Percentiles rank a stretch among this genome's conserved stretches.
These are phyloP conservation scores for Metschnikowia lunata DNA, from an alignment of 805 yeast genomes.

Conservation along the genomic window DNA sequence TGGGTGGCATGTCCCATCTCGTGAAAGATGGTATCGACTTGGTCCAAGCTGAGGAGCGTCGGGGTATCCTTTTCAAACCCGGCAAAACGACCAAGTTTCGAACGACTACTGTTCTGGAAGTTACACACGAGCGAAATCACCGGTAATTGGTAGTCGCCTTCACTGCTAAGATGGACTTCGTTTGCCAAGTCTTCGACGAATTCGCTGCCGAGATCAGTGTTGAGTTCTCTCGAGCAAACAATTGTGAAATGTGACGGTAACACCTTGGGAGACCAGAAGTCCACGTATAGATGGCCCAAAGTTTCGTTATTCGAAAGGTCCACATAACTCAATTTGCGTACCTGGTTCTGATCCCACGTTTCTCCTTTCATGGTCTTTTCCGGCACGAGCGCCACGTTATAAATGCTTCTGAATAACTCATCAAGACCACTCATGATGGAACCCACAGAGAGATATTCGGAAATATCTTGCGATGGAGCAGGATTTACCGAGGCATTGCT, in stretches of 20 bases:
- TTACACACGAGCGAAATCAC: conserved; percentile 87
- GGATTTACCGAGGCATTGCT: conserved; percentile 22
- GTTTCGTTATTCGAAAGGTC: conserved; percentile 51
- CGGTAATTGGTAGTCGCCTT: conserved; percentile 70
- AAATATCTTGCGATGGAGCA: conserved; percentile 41
- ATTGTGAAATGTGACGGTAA: conserved; percentile 95
- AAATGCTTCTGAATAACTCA: conserved; percentile 60
- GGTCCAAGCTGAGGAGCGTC: conserved; percentile 64
- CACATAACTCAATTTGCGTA: conserved; percentile 72
- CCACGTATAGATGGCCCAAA: conserved; percentile 81
- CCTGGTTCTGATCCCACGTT: conserved; percentile 78
- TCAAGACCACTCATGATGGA: conserved; percentile 82
- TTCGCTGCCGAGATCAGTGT: conserved; percentile 35
- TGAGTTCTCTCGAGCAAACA: conserved; percentile 83
- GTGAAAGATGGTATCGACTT: conserved; percentile 91
- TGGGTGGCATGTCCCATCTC: conserved; percentile 99
- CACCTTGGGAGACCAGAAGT: conserved; percentile 72
- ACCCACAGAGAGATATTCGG: conserved; percentile 77
- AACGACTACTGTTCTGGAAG: conserved; percentile 33
- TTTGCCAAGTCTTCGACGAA: conserved; percentile 18
- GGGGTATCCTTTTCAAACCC: conserved; percentile 26
- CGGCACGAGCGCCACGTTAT: conserved; percentile 74
- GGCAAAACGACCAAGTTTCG: conserved; percentile 25
- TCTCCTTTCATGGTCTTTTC: conserved; percentile 63
- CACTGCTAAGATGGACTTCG: conserved; percentile 37